Percentiles rank a stretch among this genome's conserved stretches.
Evolutionary conservation across 208 protist species (phyloP).

Genomic region (Trypanosoma scelopori): DNA sequence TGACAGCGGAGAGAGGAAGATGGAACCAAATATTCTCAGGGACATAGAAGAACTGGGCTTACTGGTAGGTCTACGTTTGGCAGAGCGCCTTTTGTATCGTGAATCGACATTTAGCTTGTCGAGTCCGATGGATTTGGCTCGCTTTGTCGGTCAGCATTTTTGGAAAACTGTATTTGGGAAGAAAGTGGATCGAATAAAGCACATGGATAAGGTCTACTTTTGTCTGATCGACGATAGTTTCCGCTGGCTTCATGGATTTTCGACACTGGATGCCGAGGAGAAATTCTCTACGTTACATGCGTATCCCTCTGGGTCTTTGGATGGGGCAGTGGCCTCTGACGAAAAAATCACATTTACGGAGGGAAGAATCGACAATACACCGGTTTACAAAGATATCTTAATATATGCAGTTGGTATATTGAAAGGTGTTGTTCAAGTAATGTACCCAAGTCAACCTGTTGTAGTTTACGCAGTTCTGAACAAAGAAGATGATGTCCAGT

Average conservation of each 20-base stretch:
- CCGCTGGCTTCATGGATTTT: conserved; percentile 67
- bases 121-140: conserved; percentile 55
- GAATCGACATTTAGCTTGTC: conserved; percentile 55
- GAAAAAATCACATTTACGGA: neutral
- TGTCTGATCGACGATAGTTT: conserved; percentile 60
- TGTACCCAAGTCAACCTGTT: conserved; percentile 41
- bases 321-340: conserved; percentile 4
- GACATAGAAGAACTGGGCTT: conserved; percentile 59
- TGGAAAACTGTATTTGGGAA: conserved; percentile 81
- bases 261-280: conserved; percentile 30
- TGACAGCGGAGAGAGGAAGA: conserved; percentile 22
- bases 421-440: conserved; percentile 43
- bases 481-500: conserved; percentile 62
- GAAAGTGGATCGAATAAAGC: conserved; percentile 63
- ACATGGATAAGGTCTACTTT: conserved; percentile 66
- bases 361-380: conserved; percentile 17
- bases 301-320: conserved; percentile 22
- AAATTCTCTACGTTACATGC: conserved; percentile 35
- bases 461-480: conserved; percentile 43
- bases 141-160: conserved; percentile 65
- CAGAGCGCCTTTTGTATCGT: conserved; percentile 74
- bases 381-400: conserved; percentile 51
- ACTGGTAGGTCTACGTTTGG: conserved; percentile 57
- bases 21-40: conserved; percentile 29
- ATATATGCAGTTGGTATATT: conserved; percentile 58